Evolutionary conservation across 1,284 basidiomycete species (phyloP).

Genomic region (Naganishia liquefaciens): DNA sequence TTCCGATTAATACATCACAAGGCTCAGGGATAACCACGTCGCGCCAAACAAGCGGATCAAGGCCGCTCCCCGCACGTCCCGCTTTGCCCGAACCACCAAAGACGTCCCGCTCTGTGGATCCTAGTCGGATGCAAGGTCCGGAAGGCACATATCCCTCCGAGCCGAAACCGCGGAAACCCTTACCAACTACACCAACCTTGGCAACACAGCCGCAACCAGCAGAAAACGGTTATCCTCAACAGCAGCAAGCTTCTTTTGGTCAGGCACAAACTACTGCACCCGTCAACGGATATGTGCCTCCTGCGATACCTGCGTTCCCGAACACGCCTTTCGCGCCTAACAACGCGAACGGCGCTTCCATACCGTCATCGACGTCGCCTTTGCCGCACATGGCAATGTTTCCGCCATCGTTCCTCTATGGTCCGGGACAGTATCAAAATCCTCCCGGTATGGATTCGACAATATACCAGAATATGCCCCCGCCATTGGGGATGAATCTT

Average conservation of each 20-base stretch:
- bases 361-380: constrained; percentile 5
- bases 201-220: background rate
- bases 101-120: background rate
- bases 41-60: constrained; percentile 3
- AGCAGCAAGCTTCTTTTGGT: background rate
- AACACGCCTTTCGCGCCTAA: background rate
- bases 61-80: constrained; percentile 17
- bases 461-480: constrained; percentile 12
- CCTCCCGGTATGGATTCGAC: background rate
- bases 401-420: constrained; percentile 20
- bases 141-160: background rate
- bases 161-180: constrained; percentile 11
- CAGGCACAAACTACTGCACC: background rate
- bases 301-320: background rate
- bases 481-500: background rate
- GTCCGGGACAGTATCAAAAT: background rate
- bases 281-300: background rate
- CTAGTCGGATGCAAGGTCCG: no score
- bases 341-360: no score
- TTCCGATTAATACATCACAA: background rate
- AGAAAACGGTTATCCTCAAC: background rate
- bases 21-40: background rate
- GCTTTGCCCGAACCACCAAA: background rate
- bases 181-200: constrained; percentile 3
- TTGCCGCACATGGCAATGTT: constrained; percentile 15